These are phyloP conservation scores for Aegilops umbellulata DNA, from an alignment of 176 grass and related monocot genomes.

Conservation along the genomic window DNA sequence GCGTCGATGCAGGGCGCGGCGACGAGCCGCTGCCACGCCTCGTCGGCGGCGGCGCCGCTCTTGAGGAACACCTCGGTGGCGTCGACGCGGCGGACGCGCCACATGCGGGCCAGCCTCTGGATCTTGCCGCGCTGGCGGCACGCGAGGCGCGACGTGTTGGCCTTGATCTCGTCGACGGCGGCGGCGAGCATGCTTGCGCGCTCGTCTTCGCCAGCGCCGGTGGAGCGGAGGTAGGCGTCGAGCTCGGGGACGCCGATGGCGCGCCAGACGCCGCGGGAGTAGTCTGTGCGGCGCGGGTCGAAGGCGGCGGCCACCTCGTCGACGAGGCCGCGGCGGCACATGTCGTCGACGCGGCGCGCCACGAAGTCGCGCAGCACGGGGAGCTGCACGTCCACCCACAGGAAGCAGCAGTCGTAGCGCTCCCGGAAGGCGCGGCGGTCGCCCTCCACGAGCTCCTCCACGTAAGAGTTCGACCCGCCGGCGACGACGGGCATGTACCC, in stretches of 20 bases:
- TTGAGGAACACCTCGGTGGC: conserved; percentile 69
- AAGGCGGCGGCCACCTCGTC: conserved; percentile 69
- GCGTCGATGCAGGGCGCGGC: conserved; percentile 46
- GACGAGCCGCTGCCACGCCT: conserved; percentile 66
- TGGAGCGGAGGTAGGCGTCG: conserved; percentile 60
- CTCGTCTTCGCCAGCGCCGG: conserved; percentile 28
- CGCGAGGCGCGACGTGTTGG: conserved; percentile 68
- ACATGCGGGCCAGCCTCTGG: conserved; percentile 50
- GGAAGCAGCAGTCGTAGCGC: conserved; percentile 71
- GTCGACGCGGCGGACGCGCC: conserved; percentile 71
- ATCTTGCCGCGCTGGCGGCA: conserved; percentile 77
- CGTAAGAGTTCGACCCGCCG: conserved; percentile 85
- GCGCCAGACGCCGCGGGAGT: conserved; percentile 64
- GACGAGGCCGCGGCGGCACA: conserved; percentile 61
- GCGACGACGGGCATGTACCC: conserved; percentile 69
- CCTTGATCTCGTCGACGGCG: conserved; percentile 77
- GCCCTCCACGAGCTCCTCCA: conserved; percentile 79
- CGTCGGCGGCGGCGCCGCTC: conserved; percentile 27
- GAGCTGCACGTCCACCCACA: conserved; percentile 85
- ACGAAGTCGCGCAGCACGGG: conserved; percentile 64
- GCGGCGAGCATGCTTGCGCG: conserved; percentile 38
- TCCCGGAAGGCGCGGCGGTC: conserved; percentile 50
- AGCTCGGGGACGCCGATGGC: conserved; percentile 90
- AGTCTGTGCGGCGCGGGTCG: conserved; percentile 56
- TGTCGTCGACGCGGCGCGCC: conserved; percentile 63